Percentiles rank a stretch among this genome's conserved stretches.
These are phyloP conservation scores for Bruguiera hainesii DNA, from an alignment of 441 rosid genomes.

Conservation along the genomic window DNA sequence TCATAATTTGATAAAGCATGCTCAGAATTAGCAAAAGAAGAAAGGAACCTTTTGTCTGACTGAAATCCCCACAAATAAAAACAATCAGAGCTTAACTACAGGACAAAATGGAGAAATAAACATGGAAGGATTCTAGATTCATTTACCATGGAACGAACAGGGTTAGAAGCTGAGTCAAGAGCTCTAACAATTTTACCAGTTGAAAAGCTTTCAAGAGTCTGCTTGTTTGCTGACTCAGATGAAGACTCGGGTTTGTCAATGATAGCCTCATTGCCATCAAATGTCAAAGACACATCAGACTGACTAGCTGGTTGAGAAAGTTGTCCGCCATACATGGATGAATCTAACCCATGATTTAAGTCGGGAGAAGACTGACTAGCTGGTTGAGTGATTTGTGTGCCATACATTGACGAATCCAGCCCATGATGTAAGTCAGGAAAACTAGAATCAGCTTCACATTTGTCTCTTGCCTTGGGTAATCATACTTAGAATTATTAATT, in stretches of 20 bases:
- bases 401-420: constrained; percentile 16
- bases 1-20: constrained; percentile 18
- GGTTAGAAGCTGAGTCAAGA: constrained; percentile 28
- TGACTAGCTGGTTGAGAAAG: constrained; percentile 26
- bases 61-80: constrained; percentile 23
- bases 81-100: constrained; percentile 8
- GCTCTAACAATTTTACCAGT: constrained; percentile 20
- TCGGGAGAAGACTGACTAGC: constrained; percentile 12
- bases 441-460: constrained; percentile 32
- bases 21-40: constrained; percentile 18
- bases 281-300: constrained; percentile 20
- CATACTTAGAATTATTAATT: constrained; percentile 20
- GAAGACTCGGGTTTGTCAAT: constrained; percentile 28
- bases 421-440: constrained; percentile 21
- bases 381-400: constrained; percentile 19
- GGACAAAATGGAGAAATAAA: constrained; percentile 10
- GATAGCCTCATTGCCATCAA: constrained; percentile 23
- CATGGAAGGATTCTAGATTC: constrained; percentile 19
- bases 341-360: constrained; percentile 24
- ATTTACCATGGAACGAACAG: constrained; percentile 36
- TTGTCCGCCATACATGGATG: constrained; percentile 7
- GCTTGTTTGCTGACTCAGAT: constrained; percentile 22
- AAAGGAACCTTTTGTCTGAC: constrained; percentile 25
- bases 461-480: constrained; percentile 39
- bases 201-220: constrained; percentile 26